A percentile compares a stretch with the other conserved stretches of the same genome.
phyloP scores from a whole-genome alignment of 2,329 filamentous ascomycete species.

The Sarocladium brachiariae region DNA sequence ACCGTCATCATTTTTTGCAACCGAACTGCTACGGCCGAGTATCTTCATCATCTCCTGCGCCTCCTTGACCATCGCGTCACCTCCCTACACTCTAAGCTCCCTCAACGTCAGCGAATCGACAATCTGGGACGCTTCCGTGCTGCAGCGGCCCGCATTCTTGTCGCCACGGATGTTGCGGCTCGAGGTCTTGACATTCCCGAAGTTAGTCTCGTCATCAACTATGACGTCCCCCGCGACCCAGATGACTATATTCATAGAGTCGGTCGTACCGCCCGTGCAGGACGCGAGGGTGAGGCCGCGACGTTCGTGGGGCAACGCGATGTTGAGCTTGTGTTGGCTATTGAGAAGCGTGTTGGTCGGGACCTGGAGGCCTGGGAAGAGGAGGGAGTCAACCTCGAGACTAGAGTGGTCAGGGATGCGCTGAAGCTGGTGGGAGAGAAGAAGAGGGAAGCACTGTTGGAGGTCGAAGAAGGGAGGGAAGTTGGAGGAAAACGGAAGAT shows the following conservation, averaged over 20 bases:
- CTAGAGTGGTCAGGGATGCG: slow-evolving; percentile 73
- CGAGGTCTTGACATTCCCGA: slow-evolving; percentile 93
- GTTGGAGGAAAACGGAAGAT: slow-evolving; percentile 77
- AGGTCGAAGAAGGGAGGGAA: slow-evolving; percentile 88
- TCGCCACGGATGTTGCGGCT: slow-evolving; percentile 92
- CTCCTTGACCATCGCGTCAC: slow-evolving; percentile 86
- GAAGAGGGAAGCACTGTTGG: slow-evolving; percentile 83
- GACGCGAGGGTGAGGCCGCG: slow-evolving; percentile 72
- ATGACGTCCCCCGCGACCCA: slow-evolving; percentile 89
- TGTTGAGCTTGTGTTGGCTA: slow-evolving; percentile 82
- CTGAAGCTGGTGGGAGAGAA: slow-evolving; percentile 91
- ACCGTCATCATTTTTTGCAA: slow-evolving; percentile 93
- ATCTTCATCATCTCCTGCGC: slow-evolving; percentile 81
- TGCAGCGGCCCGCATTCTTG: slow-evolving; percentile 77
- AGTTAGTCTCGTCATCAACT: slow-evolving; percentile 87
- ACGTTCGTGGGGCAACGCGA: slow-evolving; percentile 91
- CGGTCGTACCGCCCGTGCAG: slow-evolving; percentile 89
- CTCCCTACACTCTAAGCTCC: slow-evolving; percentile 79
- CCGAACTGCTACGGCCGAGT: slow-evolving; percentile 78
- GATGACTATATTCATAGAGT: slow-evolving; percentile 98
- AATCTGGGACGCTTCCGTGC: slow-evolving; percentile 92
- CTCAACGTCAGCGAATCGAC: slow-evolving; percentile 75
- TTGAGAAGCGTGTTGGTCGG: slow-evolving; percentile 74
- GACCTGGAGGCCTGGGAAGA: slow-evolving; percentile 81
- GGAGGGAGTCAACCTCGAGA: slow-evolving; percentile 91